phyloP scores from a whole-genome alignment of 2,329 filamentous ascomycete genomes.

The Sphaerulina populicola region DNA sequence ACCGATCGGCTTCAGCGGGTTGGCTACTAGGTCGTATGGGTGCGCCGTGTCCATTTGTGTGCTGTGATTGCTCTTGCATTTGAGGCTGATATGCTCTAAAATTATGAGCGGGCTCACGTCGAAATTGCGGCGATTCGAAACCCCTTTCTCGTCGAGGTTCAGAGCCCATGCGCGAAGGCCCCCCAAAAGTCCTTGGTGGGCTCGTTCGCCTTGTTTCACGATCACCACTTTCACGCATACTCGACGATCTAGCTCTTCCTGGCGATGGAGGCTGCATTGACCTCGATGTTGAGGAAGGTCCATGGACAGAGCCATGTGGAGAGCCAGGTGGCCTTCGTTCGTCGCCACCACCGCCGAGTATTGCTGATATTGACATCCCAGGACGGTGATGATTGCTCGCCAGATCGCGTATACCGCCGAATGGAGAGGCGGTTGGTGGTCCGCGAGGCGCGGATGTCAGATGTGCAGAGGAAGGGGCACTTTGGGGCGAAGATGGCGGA shows the following conservation, averaged over 20 bases:
- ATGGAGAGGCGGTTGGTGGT: conserved; percentile 40
- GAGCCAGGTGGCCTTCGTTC: conserved; percentile 28
- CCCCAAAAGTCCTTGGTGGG: conserved; percentile 23
- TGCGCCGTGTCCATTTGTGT: conserved; percentile 20
- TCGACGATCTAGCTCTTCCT: conserved; percentile 33
- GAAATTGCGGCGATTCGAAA: conserved; percentile 30
- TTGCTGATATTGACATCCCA: conserved; percentile 67
- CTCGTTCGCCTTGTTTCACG: conserved; percentile 23
- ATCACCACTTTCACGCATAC: conserved; percentile 30
- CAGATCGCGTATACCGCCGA: conserved; percentile 48
- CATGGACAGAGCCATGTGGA: conserved; percentile 27
- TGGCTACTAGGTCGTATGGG: conserved; percentile 32
- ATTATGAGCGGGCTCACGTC: conserved; percentile 27
- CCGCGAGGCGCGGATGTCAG: conserved; percentile 34
- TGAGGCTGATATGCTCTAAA: conserved; percentile 28
- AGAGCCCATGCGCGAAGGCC: conserved; percentile 22
- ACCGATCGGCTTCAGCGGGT: conserved; percentile 23
- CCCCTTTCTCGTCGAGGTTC: conserved; percentile 27
- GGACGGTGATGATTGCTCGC: conserved; percentile 49
- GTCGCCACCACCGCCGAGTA: conserved; percentile 46
- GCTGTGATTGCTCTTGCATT: conserved; percentile 19
- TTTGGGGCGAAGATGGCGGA: conserved; percentile 42
- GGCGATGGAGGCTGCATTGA: conserved; percentile 44
- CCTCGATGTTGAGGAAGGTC: conserved; percentile 31
- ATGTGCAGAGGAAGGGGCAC: conserved; percentile 36